These are phyloP conservation scores for Yamadazyma songkhlaensis DNA, from an alignment of 1,139 yeast genomes.

Conservation along the genomic window DNA sequence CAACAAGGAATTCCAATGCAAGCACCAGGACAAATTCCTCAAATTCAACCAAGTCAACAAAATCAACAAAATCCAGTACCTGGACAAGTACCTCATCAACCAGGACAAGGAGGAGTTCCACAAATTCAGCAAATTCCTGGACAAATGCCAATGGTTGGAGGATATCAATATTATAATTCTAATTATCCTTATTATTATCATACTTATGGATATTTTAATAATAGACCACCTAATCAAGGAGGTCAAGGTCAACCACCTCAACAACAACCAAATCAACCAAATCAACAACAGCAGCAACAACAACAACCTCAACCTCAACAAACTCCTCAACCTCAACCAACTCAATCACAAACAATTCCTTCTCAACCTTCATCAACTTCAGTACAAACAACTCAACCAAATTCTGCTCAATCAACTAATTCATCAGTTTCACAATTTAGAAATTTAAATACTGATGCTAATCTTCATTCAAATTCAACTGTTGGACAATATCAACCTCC, in stretches of 20 bases:
- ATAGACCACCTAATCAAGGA: no score
- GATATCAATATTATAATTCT: conserved; percentile 7
- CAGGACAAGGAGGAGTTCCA: neutral
- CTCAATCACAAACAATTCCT: conserved; percentile 1
- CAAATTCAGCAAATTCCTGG: neutral
- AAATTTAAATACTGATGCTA: conserved; percentile 11
- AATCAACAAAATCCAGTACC: neutral
- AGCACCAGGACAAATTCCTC: neutral
- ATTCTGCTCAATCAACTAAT: conserved; percentile 3
- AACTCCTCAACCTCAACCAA: conserved; percentile 10
- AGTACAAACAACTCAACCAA: conserved; percentile 4
- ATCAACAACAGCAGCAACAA: conserved; percentile 2
- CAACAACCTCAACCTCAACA: conserved; percentile 3
- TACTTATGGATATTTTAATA: no score
- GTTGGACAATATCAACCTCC: conserved; percentile 52
- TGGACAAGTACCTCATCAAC: conserved; percentile 4
- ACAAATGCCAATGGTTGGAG: conserved; percentile 3
- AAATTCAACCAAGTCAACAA: neutral
- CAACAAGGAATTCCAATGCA: neutral
- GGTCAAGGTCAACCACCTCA: conserved; percentile 5
- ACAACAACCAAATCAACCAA: conserved; percentile 4
- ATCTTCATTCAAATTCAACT: conserved; percentile 27
- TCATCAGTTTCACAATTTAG: conserved; percentile 6
- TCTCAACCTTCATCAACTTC: neutral
- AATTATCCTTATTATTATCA: conserved; percentile 22